These are phyloP conservation scores for Secale cereale DNA, from an alignment of 176 grass and related monocot genomes.

Conservation along the genomic window DNA sequence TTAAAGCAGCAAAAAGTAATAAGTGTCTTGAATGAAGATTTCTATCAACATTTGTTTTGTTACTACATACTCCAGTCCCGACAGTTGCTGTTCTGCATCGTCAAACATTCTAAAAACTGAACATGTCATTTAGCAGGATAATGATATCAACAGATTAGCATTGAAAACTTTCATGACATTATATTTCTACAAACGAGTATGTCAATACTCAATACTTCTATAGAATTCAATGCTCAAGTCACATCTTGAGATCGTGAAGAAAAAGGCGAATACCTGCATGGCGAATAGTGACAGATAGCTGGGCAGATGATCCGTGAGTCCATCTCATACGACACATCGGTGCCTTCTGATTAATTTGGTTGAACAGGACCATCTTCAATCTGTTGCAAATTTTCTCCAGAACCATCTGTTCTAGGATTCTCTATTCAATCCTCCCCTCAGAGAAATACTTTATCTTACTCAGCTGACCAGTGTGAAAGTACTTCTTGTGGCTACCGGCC, in stretches of 20 bases:
- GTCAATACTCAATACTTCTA: no score
- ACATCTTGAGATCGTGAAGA: no score
- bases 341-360: background rate
- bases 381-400: background rate
- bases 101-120: constrained; percentile 1
- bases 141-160: background rate
- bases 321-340: background rate
- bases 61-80: background rate
- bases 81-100: background rate
- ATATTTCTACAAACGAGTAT: constrained; percentile 8
- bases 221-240: no score
- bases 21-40: constrained; percentile 17
- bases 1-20: constrained; percentile 28
- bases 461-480: background rate
- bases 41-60: constrained; percentile 4
- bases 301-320: background rate
- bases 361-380: constrained; percentile 6
- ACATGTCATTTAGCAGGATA: background rate
- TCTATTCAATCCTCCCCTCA: background rate
- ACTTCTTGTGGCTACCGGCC: no score
- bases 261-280: background rate
- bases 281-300: constrained; percentile 15
- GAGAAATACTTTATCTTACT: background rate
- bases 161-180: background rate
- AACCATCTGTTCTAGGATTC: background rate